These are phyloP conservation scores for Ochromonadaceae sp. DNA, from an alignment of 352 stramenopile species.

Conservation along the genomic window DNA sequence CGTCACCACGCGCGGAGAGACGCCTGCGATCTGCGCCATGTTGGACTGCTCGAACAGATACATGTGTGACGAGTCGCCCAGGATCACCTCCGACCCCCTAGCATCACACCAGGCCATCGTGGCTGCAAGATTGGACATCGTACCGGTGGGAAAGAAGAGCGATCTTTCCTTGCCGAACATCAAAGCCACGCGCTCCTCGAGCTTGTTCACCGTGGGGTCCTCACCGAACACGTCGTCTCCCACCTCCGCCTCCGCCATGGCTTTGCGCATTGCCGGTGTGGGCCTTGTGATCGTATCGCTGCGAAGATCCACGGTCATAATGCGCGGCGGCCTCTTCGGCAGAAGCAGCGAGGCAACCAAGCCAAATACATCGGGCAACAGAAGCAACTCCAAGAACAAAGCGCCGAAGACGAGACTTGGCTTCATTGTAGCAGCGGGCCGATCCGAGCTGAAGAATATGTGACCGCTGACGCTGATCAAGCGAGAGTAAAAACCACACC, in stretches of 20 bases:
- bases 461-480: no score
- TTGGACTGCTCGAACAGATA: constrained; percentile 83
- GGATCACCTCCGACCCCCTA: constrained; percentile 74
- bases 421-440: no score
- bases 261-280: constrained; percentile 68
- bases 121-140: constrained; percentile 92
- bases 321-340: no score
- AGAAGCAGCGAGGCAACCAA: no score
- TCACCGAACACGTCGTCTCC: constrained; percentile 68
- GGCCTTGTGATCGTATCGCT: constrained; percentile 91
- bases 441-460: no score
- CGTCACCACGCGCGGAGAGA: constrained; percentile 62
- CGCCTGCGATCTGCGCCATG: constrained; percentile 41
- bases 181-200: constrained; percentile 72
- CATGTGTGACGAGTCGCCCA: constrained; percentile 83
- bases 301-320: constrained; percentile 74
- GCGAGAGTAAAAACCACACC: no score
- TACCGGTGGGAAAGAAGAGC: constrained; percentile 90
- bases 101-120: constrained; percentile 76
- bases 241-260: constrained; percentile 51
- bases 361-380: no score
- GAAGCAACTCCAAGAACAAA: no score
- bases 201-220: constrained; percentile 79
- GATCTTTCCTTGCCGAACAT: constrained; percentile 80
- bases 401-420: no score